A percentile compares a stretch with the other conserved stretches of the same genome.
phyloP scores from a whole-genome alignment of 768 basidiomycete species.

The Glaciozyma antarctica region DNA sequence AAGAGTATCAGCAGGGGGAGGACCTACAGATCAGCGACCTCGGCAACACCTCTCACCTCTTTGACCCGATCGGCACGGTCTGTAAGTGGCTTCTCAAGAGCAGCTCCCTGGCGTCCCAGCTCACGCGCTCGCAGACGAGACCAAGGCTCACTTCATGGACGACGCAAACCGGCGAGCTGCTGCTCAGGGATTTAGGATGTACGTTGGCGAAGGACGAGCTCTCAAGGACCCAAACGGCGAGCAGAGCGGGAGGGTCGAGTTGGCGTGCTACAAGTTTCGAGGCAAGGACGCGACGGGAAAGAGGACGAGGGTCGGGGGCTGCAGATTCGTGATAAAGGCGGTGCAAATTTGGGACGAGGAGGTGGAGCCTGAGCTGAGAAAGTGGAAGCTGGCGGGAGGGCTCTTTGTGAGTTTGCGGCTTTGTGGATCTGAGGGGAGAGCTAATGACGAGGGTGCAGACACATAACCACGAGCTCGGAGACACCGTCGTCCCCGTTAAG shows the following conservation, averaged over 20 bases:
- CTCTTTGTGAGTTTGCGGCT: background rate
- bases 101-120: background rate
- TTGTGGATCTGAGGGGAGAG: background rate
- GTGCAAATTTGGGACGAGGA: background rate
- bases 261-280: constrained; percentile 1
- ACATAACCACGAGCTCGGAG: background rate
- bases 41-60: background rate
- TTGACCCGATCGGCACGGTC: background rate
- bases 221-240: background rate
- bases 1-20: no score
- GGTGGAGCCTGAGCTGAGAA: background rate
- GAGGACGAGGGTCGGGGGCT: background rate
- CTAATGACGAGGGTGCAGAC: background rate
- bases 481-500: background rate
- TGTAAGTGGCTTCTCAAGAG: background rate
- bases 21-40: no score
- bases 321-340: background rate
- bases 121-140: background rate
- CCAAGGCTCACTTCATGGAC: background rate
- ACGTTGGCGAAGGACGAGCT: background rate
- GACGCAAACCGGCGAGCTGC: background rate
- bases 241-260: background rate
- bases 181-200: background rate
- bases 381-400: background rate
- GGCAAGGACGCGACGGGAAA: background rate